A percentile compares a stretch with the other conserved stretches of the same genome.
Evolutionary conservation across 176 grass and related monocot genomes (phyloP).

Genomic region (Eleusine coracana): DNA sequence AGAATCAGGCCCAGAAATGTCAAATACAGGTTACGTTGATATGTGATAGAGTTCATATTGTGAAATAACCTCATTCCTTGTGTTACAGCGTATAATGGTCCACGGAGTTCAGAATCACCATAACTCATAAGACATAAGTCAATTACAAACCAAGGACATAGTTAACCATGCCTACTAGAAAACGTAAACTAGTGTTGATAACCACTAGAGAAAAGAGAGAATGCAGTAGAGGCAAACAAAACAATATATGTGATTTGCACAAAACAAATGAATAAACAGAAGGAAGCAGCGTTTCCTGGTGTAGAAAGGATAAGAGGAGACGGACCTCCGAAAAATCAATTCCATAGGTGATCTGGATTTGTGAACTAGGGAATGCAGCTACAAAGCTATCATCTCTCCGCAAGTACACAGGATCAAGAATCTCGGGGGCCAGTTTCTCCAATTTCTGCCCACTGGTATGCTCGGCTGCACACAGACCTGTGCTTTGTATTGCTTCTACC

Average conservation of each 20-base stretch:
- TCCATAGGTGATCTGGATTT: constrained; percentile 73
- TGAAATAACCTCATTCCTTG: not conserved
- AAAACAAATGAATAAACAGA: not conserved
- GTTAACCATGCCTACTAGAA: not conserved
- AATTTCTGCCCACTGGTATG: constrained; percentile 53
- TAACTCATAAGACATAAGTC: not conserved
- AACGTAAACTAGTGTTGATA: not conserved
- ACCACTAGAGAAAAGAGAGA: not conserved
- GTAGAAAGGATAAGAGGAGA: constrained; percentile 7
- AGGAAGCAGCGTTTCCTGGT: not conserved
- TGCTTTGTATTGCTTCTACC: constrained; percentile 58
- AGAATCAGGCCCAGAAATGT: constrained; percentile 15
- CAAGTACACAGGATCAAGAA: constrained; percentile 64
- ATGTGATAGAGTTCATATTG: not conserved
- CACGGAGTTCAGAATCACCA: not conserved
- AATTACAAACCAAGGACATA: not conserved
- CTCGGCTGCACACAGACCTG: constrained; percentile 54
- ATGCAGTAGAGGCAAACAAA: not conserved
- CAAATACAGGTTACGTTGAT: constrained; percentile 1
- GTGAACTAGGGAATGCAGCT: constrained; percentile 72
- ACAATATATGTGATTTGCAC: not conserved
- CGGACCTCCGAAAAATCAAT: constrained; percentile 80
- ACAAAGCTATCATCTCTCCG: constrained; percentile 64
- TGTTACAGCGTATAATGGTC: not conserved
- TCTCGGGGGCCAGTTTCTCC: constrained; percentile 68